A percentile compares a stretch with the other conserved stretches of the same genome.
Evolutionary conservation across 768 basidiomycete genomes (phyloP).

Genomic region (Asterophora parasitica): DNA sequence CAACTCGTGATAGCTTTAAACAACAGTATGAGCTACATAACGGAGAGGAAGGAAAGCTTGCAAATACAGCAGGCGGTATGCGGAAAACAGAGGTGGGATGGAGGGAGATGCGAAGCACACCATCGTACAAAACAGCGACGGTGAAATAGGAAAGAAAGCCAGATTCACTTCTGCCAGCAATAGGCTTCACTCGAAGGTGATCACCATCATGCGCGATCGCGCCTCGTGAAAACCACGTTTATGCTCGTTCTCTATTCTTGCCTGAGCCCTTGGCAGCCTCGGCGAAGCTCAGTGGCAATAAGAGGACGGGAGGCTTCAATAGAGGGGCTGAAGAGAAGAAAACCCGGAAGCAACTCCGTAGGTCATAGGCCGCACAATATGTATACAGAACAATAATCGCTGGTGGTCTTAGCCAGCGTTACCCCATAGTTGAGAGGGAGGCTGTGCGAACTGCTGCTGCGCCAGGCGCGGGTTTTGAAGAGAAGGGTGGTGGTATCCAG

Average conservation of each 20-base stretch:
- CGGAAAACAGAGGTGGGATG: no score
- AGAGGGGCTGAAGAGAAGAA: background rate
- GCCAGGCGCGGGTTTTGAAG: slow-evolving; percentile 25
- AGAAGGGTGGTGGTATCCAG: slow-evolving; percentile 21
- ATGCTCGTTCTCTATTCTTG: slow-evolving; percentile 1
- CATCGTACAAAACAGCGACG: slow-evolving; percentile 7
- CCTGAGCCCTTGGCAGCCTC: background rate
- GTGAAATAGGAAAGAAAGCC: slow-evolving; percentile 4
- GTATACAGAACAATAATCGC: background rate
- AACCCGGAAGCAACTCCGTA: slow-evolving; percentile 3
- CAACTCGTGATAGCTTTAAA: background rate
- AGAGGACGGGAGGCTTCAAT: slow-evolving; percentile 1
- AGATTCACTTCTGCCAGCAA: slow-evolving; percentile 4
- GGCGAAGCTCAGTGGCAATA: background rate
- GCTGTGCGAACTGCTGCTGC: slow-evolving; percentile 23
- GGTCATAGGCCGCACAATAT: slow-evolving; percentile 1
- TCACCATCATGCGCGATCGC: background rate
- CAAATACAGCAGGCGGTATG: slow-evolving; percentile 1
- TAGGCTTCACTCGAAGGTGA: slow-evolving; percentile 1
- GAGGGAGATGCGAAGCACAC: slow-evolving; percentile 1
- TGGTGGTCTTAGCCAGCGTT: slow-evolving; percentile 24
- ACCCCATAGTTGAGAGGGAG: slow-evolving; percentile 32
- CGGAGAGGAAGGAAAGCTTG: slow-evolving; percentile 1
- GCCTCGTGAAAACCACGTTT: no score
- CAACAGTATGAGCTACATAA: background rate